Evolutionary conservation across 257 asterid genomes (phyloP), one percentile per base, ranked within the genome.

Genomic region (Cinchona pubescens): DNA sequence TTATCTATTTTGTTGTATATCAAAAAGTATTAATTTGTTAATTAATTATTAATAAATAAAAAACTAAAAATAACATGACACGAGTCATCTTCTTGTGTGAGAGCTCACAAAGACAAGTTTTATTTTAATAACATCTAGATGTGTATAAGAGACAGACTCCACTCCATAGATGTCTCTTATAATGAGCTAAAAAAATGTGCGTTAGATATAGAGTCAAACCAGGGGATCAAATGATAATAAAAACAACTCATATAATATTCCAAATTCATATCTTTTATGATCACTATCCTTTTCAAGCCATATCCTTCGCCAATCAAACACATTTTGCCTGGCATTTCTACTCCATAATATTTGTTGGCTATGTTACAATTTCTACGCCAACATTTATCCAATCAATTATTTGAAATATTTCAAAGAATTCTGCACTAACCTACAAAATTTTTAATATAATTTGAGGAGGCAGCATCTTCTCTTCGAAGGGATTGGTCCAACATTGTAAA

Each of bases 251-350:
- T 38, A 29, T 38, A 49, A 14, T 72, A 56, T 56, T 38, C 30
- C 0, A 29, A 29, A 25, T 5, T 0, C 34, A 65, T 38, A 58
- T 72, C 10, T 56, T 72, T 51, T 38, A 58, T 46, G 32, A 58
- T 21, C 35, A 58, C 76, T 25, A 40, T 72, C 58, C 30, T 66
- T 72, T 72, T 72, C 56, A 58, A 72, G 3, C 55, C 40, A 2
- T n/a, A 0, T 55, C 14, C 29, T 23, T 18, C 67, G 37, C 67
- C 68, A 72, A 58, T 38, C 67, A 56, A n/a, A 38, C 27, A 56
- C 16, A 59, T 4, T 42, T 27, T 38, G 29, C 40, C 38, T 72
- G 76, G 43, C 67, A 58, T 40, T 37, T 62, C 67, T 11, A 13
- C 7, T 12, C 67, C 15, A 18, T 48, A 32, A 61, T 13, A 5